Evolutionary conservation across 2,329 filamentous ascomycete species (phyloP).

Genomic region (Bertia moriformis): DNA sequence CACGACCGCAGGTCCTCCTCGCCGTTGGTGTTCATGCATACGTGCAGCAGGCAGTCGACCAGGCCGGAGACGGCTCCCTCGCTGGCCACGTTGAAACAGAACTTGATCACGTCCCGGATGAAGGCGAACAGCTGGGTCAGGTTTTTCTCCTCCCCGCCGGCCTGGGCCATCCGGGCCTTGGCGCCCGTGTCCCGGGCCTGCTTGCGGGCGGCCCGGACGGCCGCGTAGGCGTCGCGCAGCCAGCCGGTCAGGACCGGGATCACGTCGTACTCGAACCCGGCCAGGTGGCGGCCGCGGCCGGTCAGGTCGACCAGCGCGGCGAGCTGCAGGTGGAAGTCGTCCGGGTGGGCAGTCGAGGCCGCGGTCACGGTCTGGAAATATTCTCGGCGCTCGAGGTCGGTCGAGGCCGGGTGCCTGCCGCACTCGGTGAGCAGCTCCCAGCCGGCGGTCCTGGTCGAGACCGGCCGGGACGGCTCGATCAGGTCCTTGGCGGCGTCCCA

Average conservation of each 20-base stretch:
- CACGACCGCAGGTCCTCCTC: constrained; percentile 52
- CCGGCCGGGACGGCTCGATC: constrained; percentile 39
- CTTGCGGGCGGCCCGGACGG: constrained; percentile 27
- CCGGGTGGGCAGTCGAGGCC: constrained; percentile 33
- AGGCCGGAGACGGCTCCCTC: constrained; percentile 45
- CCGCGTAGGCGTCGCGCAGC: constrained; percentile 39
- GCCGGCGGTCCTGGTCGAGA: constrained; percentile 37
- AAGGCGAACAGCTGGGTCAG: constrained; percentile 51
- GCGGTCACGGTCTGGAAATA: constrained; percentile 49
- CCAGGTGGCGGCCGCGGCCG: constrained; percentile 42
- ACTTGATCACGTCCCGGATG: constrained; percentile 57
- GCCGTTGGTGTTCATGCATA: constrained; percentile 54
- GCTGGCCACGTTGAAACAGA: constrained; percentile 56
- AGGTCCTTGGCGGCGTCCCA: constrained; percentile 55
- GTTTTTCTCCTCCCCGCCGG: constrained; percentile 44
- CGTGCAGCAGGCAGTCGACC: constrained; percentile 45
- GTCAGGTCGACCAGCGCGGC: constrained; percentile 46
- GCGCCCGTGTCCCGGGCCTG: constrained; percentile 19
- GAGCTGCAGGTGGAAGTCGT: constrained; percentile 56
- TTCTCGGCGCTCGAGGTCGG: constrained; percentile 51
- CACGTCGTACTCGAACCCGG: constrained; percentile 54
- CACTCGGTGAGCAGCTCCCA: constrained; percentile 55
- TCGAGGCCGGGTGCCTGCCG: constrained; percentile 44
- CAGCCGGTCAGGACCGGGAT: constrained; percentile 46
- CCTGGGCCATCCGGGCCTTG: constrained; percentile 12